These are phyloP conservation scores for Spathaspora boniae DNA, from an alignment of 805 yeast genomes.

Conservation along the genomic window DNA sequence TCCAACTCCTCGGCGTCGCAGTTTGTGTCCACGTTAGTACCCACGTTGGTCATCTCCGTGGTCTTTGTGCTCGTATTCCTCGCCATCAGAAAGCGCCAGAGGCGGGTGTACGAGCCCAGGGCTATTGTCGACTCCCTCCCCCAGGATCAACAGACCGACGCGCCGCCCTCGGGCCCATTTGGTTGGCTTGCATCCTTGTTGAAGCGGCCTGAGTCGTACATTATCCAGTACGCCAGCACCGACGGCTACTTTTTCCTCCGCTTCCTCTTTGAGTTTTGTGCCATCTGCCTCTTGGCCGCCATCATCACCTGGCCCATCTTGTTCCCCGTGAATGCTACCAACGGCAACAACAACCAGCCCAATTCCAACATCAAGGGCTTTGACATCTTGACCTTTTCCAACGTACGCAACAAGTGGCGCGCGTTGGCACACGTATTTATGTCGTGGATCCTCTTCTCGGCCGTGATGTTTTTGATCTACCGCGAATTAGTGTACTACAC, in stretches of 20 bases:
- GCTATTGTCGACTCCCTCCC: constrained; percentile 44
- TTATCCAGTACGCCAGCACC: constrained; percentile 66
- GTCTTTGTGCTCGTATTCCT: constrained; percentile 41
- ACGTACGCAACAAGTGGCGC: constrained; percentile 60
- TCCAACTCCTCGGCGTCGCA: constrained; percentile 43
- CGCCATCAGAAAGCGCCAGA: constrained; percentile 38
- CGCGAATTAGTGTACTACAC: constrained; percentile 71
- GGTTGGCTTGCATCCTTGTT: constrained; percentile 55
- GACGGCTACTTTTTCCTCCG: constrained; percentile 78
- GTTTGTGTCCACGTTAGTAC: constrained; percentile 45
- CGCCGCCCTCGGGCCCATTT: constrained; percentile 42
- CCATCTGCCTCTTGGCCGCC: constrained; percentile 51
- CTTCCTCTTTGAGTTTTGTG: constrained; percentile 53
- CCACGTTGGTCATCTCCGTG: constrained; percentile 39
- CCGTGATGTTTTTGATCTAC: constrained; percentile 63
- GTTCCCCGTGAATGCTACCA: constrained; percentile 72
- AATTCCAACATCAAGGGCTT: constrained; percentile 44
- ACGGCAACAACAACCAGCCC: constrained; percentile 42
- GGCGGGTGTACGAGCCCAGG: constrained; percentile 54
- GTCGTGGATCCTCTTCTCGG: constrained; percentile 71
- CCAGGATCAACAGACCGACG: constrained; percentile 40
- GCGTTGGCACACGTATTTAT: constrained; percentile 71
- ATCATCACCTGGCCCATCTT: constrained; percentile 62
- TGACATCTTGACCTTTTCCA: constrained; percentile 60
- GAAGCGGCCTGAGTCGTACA: constrained; percentile 54